phyloP scores from a whole-genome alignment of 73 alveolate species.

The Durusdinium trenchii region DNA sequence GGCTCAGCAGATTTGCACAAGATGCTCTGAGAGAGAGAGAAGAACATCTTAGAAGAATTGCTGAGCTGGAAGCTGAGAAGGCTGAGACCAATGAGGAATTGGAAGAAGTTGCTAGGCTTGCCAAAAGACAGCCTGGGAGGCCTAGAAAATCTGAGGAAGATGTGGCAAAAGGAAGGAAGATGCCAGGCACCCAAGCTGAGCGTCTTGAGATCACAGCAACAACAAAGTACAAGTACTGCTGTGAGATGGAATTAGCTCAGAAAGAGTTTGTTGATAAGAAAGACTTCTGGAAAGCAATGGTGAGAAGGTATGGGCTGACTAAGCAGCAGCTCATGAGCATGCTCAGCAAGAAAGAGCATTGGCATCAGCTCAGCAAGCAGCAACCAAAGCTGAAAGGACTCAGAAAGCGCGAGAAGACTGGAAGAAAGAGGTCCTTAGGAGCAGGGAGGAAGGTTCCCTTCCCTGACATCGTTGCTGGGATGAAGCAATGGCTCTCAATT shows the following conservation, averaged over 20 bases:
- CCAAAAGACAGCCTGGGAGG: not conserved
- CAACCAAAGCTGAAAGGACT: not conserved
- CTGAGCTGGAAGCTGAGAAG: not conserved
- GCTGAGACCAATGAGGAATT: not conserved
- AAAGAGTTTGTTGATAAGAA: not conserved
- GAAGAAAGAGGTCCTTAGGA: not conserved
- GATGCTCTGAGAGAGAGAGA: not conserved
- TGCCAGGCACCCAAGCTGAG: not conserved
- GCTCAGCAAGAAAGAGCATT: not conserved
- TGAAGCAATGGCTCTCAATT: not conserved
- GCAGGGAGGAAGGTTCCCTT: constrained; percentile 3
- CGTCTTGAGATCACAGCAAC: not conserved
- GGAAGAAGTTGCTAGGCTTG: not conserved
- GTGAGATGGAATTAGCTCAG: not conserved
- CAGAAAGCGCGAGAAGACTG: not conserved
- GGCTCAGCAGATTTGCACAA: not conserved
- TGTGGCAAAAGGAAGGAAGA: not conserved
- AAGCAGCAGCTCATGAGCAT: not conserved
- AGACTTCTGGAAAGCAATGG: not conserved
- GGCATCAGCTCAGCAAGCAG: not conserved
- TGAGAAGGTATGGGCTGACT: not conserved
- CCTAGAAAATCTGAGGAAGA: not conserved
- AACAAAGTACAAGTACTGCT: not conserved
- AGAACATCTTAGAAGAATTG: not conserved
- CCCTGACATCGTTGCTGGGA: not conserved